Percentiles rank a stretch among this genome's conserved stretches.
Evolutionary conservation across 257 asterid species (phyloP).

Genomic region (Solanum medicagineum): DNA sequence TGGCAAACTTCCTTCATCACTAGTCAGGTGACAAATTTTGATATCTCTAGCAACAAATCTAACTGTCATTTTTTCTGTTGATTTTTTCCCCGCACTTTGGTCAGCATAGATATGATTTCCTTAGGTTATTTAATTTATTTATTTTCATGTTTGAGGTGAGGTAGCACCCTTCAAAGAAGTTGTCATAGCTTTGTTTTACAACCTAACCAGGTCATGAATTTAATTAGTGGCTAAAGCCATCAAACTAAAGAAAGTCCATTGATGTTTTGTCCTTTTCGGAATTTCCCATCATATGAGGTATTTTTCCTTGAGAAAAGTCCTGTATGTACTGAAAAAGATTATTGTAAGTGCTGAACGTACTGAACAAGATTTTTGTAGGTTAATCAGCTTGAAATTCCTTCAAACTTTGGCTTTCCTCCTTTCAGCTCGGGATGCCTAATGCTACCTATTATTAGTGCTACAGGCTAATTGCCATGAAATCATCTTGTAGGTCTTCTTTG

Average conservation of each 20-base stretch:
- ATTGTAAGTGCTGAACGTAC: background rate
- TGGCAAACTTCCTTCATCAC: constrained; percentile 50
- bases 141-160: background rate
- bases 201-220: background rate
- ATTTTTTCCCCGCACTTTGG: background rate
- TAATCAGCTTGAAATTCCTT: background rate
- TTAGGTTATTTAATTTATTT: background rate
- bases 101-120: background rate
- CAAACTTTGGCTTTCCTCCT: background rate
- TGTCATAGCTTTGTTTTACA: background rate
- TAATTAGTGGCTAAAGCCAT: background rate
- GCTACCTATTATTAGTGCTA: background rate
- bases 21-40: constrained; percentile 39
- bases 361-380: background rate
- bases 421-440: background rate
- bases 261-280: background rate
- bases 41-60: background rate
- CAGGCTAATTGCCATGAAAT: background rate
- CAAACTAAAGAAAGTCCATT: background rate
- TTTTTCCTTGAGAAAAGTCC: background rate
- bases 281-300: background rate
- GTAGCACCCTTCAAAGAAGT: background rate
- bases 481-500: background rate
- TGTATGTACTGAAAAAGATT: background rate
- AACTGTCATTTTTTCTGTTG: background rate